These are phyloP conservation scores for Calonectria hongkongensis DNA, from an alignment of 2,329 filamentous ascomycete species.

Conservation along the genomic window DNA sequence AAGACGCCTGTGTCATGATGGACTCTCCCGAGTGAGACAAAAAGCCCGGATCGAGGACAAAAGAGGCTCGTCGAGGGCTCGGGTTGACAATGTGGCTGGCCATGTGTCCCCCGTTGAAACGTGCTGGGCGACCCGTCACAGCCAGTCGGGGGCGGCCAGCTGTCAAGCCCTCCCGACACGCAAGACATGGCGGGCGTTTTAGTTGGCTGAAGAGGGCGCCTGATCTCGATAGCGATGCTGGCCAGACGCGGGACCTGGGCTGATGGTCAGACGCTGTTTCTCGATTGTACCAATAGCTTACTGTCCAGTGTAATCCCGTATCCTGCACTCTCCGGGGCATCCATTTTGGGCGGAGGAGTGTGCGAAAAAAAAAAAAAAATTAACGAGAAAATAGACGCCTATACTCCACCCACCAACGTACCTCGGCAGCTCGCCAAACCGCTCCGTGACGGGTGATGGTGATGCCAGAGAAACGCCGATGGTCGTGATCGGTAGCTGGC, in stretches of 20 bases:
- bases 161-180: constrained; percentile 55
- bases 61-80: constrained; percentile 46
- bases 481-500: constrained; percentile 33
- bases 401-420: constrained; percentile 5
- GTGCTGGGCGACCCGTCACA: constrained; percentile 55
- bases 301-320: constrained; percentile 13
- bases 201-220: constrained; percentile 45
- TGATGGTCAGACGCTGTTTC: constrained; percentile 47
- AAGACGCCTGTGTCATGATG: constrained; percentile 43
- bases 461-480: constrained; percentile 35
- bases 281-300: constrained; percentile 39
- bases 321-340: constrained; percentile 19
- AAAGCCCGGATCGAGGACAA: constrained; percentile 44
- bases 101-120: constrained; percentile 63
- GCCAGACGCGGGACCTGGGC: constrained; percentile 39
- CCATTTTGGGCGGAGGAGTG: constrained; percentile 19
- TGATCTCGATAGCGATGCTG: constrained; percentile 46
- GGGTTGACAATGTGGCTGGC: constrained; percentile 57
- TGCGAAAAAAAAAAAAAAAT: not conserved
- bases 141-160: constrained; percentile 58
- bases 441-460: constrained; percentile 29
- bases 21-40: constrained; percentile 49
- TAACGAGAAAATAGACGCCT: constrained; percentile 1
- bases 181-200: constrained; percentile 45
- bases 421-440: not conserved